Base-by-base conservation (phyloP, 768 basidiomycete genomes). In the Calocybe indica region DNA sequence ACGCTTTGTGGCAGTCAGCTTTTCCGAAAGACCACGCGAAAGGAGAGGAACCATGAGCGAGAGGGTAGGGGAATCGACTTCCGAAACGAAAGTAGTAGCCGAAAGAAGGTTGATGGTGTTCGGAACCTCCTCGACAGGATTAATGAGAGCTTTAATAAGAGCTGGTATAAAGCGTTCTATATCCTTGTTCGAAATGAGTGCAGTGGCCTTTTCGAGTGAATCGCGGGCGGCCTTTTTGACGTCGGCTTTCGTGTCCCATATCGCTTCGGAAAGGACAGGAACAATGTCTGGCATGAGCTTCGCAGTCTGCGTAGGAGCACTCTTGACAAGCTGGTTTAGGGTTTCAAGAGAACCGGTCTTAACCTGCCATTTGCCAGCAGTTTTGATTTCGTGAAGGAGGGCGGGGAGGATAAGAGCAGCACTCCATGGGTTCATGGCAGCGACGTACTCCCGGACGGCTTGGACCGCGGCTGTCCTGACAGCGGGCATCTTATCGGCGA, bases 41-140 rank as follows among this genome's bases (percentile, higher is more conserved):
- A 97, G 75, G 13, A 97, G 84, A 62, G 94, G 94, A 51, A 94
- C 94, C 92, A 97, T 96, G 57, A 97, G 83, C 58, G 94, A 96
- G 56, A 97, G 86, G 56, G 94, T 96, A 48, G 93, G 80, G 43
- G 93, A 92, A 61, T 96, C 94, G 71, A 97, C 94, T 78, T 97
- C 94, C 45, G 94, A 91, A 90, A 97, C 94, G 85, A 96, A 97
- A 69, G 94, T 97, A 70, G 94, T 97, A 49, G 94, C 83, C 70
- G 94, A 92, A 71, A 96, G 92, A 73, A 95, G 88, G 53, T 79
- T 79, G 61, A 97, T 90, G 62, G 93, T 96, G 60, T 83, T 86
- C 60, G 94, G 89, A 49, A 97, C 94, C 83, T 99, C 96, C 76
- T 99, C 95, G 55, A 96, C 92, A 60, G 96, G 96, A 79, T 99